Base-by-base conservation (phyloP, 805 yeast genomes). In the Tetrapisispora taiwanensis region DNA sequence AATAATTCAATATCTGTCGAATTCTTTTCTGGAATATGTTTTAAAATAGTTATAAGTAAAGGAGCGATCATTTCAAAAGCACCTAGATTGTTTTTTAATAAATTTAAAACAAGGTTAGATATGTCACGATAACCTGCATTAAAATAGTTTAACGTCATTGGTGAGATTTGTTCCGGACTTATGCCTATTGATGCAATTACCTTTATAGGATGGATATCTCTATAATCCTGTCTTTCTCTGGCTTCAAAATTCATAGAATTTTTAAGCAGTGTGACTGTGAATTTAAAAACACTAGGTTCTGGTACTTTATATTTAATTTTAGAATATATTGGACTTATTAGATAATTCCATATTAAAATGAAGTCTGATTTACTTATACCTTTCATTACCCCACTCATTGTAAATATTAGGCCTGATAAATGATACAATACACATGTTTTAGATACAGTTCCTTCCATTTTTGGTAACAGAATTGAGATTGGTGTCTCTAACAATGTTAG, bases 171-270 rank as follows among this genome's bases (percentile, higher is more conserved):
- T 2, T 38, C 45, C 2, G 42, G 17, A 2, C 43, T 36, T 2
- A 55, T 48, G 24, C 62, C 64, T 1, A 36, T 44, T 3, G 62
- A 49, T 10, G 58, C 58, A 20, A 58, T 49, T 1, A 56, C 58
- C 44, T 48, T 55, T n/a, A 57, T 37, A 0, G 54, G 46, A 26
- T 50, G 39, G 3, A 13, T 8, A 20, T 36, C 36, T 17, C 36
- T 41, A 14, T 9, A 22, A 1, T 28, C 39, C 2, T 14, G n/a
- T 19, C 22, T 34, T 19, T 32, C 27, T 10, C 17, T 22, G 7
- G 14, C 28, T 14, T 7, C 7, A 13, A 12, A 4, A 33, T 41
- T 28, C 3, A 30, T n/a, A 2, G 40, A 8, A 37, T 37, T 27
- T 15, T 14, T 13, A 3, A 37, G 17, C 9, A 37, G 22, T 8